Evolutionary conservation across 2,329 filamentous ascomycete species (phyloP).

Genomic region (Alternaria viburni): DNA sequence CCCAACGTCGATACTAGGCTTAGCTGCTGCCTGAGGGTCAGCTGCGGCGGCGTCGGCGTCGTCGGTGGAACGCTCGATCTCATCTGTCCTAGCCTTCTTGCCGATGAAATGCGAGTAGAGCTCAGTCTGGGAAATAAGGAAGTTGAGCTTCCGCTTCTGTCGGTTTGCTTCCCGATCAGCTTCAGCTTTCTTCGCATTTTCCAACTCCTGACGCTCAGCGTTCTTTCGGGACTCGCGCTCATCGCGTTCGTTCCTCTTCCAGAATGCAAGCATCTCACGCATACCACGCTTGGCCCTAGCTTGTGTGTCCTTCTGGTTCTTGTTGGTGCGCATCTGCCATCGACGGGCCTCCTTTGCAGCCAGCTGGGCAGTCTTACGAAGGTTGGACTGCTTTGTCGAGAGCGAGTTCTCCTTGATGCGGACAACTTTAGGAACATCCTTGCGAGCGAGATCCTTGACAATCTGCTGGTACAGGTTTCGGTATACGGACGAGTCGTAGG

Average conservation of each 20-base stretch:
- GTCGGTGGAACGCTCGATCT: constrained; percentile 88
- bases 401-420: constrained; percentile 87
- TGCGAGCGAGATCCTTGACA: constrained; percentile 90
- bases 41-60: constrained; percentile 63
- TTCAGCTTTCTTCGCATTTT: constrained; percentile 95
- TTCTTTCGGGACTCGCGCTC: constrained; percentile 93
- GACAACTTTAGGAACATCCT: constrained; percentile 91
- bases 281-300: constrained; percentile 96
- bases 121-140: constrained; percentile 98
- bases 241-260: constrained; percentile 98
- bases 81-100: constrained; percentile 98
- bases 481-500: constrained; percentile 88
- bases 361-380: constrained; percentile 95
- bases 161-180: constrained; percentile 96
- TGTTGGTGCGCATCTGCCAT: constrained; percentile 98
- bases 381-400: constrained; percentile 87
- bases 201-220: constrained; percentile 93
- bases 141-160: constrained; percentile 98
- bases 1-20: constrained; percentile 57
- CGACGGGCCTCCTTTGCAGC: constrained; percentile 96
- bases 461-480: constrained; percentile 98
- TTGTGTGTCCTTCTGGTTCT: constrained; percentile 97
- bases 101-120: constrained; percentile 99
- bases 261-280: constrained; percentile 99
- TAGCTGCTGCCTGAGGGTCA: constrained; percentile 45